Evolutionary conservation across 176 grass and related monocot genomes (phyloP), one percentile per base, ranked within the genome.

Genomic region (Bonia amplexicaulis): DNA sequence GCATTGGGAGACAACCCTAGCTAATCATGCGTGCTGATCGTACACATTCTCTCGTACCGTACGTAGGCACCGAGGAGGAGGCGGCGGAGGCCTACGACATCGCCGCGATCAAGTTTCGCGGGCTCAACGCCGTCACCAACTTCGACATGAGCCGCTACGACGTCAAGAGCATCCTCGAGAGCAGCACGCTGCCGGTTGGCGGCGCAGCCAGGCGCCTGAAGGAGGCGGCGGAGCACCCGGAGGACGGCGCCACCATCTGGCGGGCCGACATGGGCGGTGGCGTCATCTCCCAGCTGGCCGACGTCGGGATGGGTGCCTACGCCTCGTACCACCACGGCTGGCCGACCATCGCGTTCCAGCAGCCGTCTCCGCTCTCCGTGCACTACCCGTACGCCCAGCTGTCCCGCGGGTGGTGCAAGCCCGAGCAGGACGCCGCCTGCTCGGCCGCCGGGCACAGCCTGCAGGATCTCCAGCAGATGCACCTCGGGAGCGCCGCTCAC

Each of bases 1-100:
- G 65, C 46, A 6, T 67, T 59, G 79, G 77, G 84, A 70, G 37
- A 49, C 67, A 89, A 82, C 82, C 74, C 78, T 78, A 49, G 60
- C 44, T 46, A 79, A 73, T 53, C 57, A 76, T 78, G 67, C 85
- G 29, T 54, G 57, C 81, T 69, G 7, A 84, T 61, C 39, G 49
- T 85, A 45, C 66, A 69, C 82, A 65, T 20, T 29, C 19, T 80
- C 53, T 79, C 25, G 10, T 45, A 71, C 67, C 25, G 10, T 45
- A 71, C 67, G 75, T 79, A 94, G 92, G 89, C 84, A 94, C 92
- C 9, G 89, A 94, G 87, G 92, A 94, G 77, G 89, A 94, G 81
- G 92, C 92, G 4, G 92, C 92, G 69, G 92, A 94, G 89, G 92
- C 92, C n/a, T 94, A 94, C 77, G 92, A 94, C 72, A 91, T 91